phyloP scores from a whole-genome alignment of 306 rosid genomes.

The barrel medic (Medicago truncatula) region MtrunA17r5.0-ANR NC_053042.1:12859501-12860000 shows the following conservation, averaged over 20 bases:
- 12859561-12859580: slow-evolving; percentile 24
- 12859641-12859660: slow-evolving; percentile 23
- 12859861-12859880: too few relatives aligned
- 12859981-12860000: too few relatives aligned
- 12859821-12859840: too few relatives aligned
- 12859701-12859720: background rate
- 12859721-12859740: slow-evolving; percentile 31
- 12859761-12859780: background rate
- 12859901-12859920: too few relatives aligned
- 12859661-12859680: slow-evolving; percentile 39
- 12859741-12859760: background rate
- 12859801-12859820: background rate
- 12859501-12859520: background rate
- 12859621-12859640: slow-evolving; percentile 28
- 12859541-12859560: background rate
- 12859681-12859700: slow-evolving; percentile 37
- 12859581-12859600: background rate
- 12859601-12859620: background rate
- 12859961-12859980: too few relatives aligned
- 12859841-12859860: too few relatives aligned
- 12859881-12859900: too few relatives aligned
- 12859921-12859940: too few relatives aligned
- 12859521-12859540: background rate
- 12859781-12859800: background rate
- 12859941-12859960: too few relatives aligned